Conservation (phyloP, 2,329 filamentous ascomycete genomes). For the Fusarium denticulatum region DNA sequence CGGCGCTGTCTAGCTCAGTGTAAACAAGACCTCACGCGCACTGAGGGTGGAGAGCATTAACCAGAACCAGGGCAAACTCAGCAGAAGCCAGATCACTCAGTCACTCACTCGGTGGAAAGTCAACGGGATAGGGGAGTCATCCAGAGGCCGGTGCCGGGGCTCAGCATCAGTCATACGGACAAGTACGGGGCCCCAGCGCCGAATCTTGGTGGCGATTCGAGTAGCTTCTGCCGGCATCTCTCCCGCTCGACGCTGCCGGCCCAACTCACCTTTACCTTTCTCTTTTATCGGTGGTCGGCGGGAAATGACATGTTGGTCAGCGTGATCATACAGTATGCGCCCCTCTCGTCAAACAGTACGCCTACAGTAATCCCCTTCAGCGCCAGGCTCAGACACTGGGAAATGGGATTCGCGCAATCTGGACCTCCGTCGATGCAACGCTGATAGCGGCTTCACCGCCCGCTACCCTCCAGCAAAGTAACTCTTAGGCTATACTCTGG, state of each 20-base stretch:
- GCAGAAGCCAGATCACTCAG: constrained; percentile 1
- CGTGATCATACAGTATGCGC: constrained; percentile 41
- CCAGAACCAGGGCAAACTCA: neutral
- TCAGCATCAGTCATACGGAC: constrained; percentile 25
- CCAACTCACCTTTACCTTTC: neutral
- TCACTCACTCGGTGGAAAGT: neutral
- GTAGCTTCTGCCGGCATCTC: constrained; percentile 34
- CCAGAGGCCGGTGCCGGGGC: constrained; percentile 35
- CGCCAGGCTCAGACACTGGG: constrained; percentile 26
- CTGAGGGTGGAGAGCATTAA: constrained; percentile 21
- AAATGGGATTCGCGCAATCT: constrained; percentile 33
- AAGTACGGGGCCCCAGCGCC: constrained; percentile 34
- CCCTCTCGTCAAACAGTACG: constrained; percentile 11
- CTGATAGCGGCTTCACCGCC: constrained; percentile 41
- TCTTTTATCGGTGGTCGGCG: constrained; percentile 23
- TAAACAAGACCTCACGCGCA: constrained; percentile 23
- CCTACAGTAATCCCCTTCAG: neutral
- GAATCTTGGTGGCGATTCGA: constrained; percentile 37
- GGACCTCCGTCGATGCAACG: constrained; percentile 29
- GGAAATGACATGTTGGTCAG: constrained; percentile 43
- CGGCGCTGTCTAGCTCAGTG: constrained; percentile 18
- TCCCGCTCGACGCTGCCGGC: constrained; percentile 13
- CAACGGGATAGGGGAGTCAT: constrained; percentile 29
- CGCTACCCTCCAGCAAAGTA: constrained; percentile 35
- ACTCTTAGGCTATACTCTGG: neutral